Percentiles rank a stretch among this genome's conserved stretches.
Evolutionary conservation across 352 stramenopile species (phyloP).

Genomic region (Phytophthora melonis): DNA sequence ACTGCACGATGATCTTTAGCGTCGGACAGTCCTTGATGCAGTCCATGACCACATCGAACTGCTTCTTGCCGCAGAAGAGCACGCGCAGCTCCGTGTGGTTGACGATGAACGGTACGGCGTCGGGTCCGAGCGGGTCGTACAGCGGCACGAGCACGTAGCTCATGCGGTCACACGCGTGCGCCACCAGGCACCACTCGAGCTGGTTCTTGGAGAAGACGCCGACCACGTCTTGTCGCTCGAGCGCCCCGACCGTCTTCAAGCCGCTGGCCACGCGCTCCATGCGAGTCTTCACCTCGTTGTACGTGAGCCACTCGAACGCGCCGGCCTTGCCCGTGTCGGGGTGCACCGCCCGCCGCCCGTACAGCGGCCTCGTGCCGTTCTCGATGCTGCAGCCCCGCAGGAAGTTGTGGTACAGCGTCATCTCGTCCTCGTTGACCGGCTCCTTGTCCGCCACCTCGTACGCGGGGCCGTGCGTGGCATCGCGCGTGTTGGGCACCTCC

Average conservation of each 20-base stretch:
- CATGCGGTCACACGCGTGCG: conserved; percentile 58
- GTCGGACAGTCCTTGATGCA: conserved; percentile 42
- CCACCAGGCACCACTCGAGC: conserved; percentile 53
- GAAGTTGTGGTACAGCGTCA: conserved; percentile 50
- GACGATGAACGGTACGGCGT: conserved; percentile 60
- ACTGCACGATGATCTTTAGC: conserved; percentile 50
- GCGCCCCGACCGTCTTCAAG: conserved; percentile 12
- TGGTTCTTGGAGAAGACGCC: conserved; percentile 64
- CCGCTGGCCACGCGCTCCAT: conserved; percentile 38
- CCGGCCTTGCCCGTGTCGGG: conserved; percentile 28
- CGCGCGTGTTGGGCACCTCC: conserved; percentile 39
- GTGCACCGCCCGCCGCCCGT: conserved; percentile 40
- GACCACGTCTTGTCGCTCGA: conserved; percentile 50
- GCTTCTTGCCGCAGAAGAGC: conserved; percentile 53
- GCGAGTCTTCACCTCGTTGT: conserved; percentile 42
- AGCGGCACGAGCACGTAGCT: conserved; percentile 58
- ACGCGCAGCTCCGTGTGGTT: conserved; percentile 65
- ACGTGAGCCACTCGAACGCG: conserved; percentile 53
- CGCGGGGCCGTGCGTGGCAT: conserved; percentile 34
- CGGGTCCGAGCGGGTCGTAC: conserved; percentile 66
- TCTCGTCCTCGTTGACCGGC: conserved; percentile 24
- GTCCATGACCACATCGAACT: conserved; percentile 52
- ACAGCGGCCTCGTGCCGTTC: conserved; percentile 34
- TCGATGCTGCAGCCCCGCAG: conserved; percentile 33
- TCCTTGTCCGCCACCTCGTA: conserved; percentile 29